Evolutionary conservation across 2,329 filamentous ascomycete genomes (phyloP).

Genomic region (Colletotrichum sojae): DNA sequence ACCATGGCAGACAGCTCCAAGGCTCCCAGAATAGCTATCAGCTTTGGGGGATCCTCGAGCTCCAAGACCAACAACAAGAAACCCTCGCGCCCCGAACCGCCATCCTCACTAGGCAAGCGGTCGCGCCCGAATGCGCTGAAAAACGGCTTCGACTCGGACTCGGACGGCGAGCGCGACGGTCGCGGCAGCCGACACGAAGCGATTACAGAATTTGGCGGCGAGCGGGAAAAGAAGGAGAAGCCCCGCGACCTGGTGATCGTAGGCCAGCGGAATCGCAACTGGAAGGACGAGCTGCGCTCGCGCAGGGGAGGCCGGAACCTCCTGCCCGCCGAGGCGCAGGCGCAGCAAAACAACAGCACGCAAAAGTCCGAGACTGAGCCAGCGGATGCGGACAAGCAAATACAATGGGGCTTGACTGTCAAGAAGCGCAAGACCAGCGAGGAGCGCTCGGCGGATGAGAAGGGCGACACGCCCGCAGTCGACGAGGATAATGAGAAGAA

Average conservation of each 20-base stretch:
- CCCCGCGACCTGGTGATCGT: slow-evolving; percentile 68
- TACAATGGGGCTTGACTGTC: slow-evolving; percentile 69
- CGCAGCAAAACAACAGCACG: slow-evolving; percentile 56
- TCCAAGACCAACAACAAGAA: slow-evolving; percentile 29
- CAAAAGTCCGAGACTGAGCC: slow-evolving; percentile 50
- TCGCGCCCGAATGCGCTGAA: slow-evolving; percentile 59
- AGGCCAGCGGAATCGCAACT: slow-evolving; percentile 72
- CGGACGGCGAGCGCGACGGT: slow-evolving; percentile 46
- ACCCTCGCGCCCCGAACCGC: slow-evolving; percentile 44
- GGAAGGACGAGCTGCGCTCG: slow-evolving; percentile 69
- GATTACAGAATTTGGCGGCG: slow-evolving; percentile 66
- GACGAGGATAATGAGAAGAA: slow-evolving; percentile 7
- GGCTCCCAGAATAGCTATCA: slow-evolving; percentile 40
- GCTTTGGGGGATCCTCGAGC: slow-evolving; percentile 37
- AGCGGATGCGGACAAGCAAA: slow-evolving; percentile 64
- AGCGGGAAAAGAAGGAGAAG: slow-evolving; percentile 52
- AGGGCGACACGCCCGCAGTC: neutral
- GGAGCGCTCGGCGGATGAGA: slow-evolving; percentile 55
- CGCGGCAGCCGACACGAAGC: slow-evolving; percentile 55
- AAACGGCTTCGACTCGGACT: slow-evolving; percentile 60
- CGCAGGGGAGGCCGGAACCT: slow-evolving; percentile 64
- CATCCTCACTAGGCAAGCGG: slow-evolving; percentile 65
- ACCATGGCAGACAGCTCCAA: slow-evolving; percentile 38
- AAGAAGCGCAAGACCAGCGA: slow-evolving; percentile 68
- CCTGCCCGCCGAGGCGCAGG: slow-evolving; percentile 69